Evolutionary conservation across 306 rosid genomes (phyloP).

Genomic region (Casuarina glauca): DNA sequence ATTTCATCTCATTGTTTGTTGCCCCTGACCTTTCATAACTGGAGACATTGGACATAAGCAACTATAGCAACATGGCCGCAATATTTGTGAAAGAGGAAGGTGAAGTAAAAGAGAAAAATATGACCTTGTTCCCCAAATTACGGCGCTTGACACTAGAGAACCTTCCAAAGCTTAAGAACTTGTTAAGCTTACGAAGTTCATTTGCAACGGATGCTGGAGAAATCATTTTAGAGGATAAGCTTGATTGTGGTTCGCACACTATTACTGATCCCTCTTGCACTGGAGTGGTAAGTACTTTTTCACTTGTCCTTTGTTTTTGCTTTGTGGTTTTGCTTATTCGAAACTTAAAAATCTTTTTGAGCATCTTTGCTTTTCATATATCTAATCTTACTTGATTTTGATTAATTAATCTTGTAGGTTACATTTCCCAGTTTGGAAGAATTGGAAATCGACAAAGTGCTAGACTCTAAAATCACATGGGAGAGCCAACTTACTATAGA

Average conservation of each 20-base stretch:
- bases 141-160: neutral
- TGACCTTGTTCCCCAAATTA: slow-evolving; percentile 2
- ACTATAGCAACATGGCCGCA: slow-evolving; percentile 5
- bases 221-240: neutral
- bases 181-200: neutral
- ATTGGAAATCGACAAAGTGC: too few relatives aligned
- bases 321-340: too few relatives aligned
- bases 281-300: too few relatives aligned
- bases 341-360: too few relatives aligned
- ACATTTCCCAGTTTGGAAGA: too few relatives aligned
- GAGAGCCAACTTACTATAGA: too few relatives aligned
- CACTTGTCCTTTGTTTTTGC: too few relatives aligned
- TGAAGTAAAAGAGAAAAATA: neutral
- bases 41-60: slow-evolving; percentile 1
- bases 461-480: too few relatives aligned
- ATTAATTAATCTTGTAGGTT: too few relatives aligned
- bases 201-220: neutral
- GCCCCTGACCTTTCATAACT: slow-evolving; percentile 4
- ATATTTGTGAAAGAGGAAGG: neutral
- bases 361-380: too few relatives aligned
- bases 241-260: neutral
- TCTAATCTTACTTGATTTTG: too few relatives aligned
- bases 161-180: neutral
- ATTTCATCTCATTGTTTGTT: slow-evolving; percentile 5
- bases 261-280: too few relatives aligned